Evolutionary conservation across 805 yeast genomes (phyloP), one percentile per base, ranked within the genome.

Genomic region (Lachancea meyersii): DNA sequence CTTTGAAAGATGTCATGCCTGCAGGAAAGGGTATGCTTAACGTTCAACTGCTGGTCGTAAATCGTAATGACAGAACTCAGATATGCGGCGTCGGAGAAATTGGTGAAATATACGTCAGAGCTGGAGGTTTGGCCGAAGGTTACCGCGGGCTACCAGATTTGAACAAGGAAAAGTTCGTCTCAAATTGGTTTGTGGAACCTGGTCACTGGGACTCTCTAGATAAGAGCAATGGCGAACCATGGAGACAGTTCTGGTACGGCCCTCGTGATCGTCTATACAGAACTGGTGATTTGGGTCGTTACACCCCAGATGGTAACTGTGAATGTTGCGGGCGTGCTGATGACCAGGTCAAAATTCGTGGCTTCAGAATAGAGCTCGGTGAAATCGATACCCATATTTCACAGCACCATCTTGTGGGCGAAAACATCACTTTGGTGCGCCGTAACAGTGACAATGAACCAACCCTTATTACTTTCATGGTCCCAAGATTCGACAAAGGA

Each of bases 261-360:
- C 96, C 96, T 53, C 78, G 98, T 60, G 99, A 94, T 65, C 77
- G 99, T 58, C 68, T 94, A 46, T 93, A 93, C 71, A 76, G 97
- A 67, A 91, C 97, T 34, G 99, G 99, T 53, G 99, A 93, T 66
- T 72, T 93, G 51, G 99, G 98, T 42, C 79, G 98, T 54, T 93
- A 94, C 62, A 70, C 89, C 46, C 97, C 97, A 5, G 96, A 89
- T 59, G 99, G 98, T 44, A 86, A 93, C 68, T 88, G 93, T 54
- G 99, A 93, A 70, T 91, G 97, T 64, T 84, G 95, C 61, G 99
- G 99, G 46, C 79, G 99, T 63, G 98, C 98, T 21, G 99, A 93
- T 68, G 97, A 91, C 61, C 99, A 93, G 66, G 96, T 93, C 48
- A 93, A 93, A 65, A 93, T 93, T 52, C 80, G 99, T 69, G 99